Conservation (phyloP, 805 yeast genomes). For the Hanseniaspora vineae region DNA sequence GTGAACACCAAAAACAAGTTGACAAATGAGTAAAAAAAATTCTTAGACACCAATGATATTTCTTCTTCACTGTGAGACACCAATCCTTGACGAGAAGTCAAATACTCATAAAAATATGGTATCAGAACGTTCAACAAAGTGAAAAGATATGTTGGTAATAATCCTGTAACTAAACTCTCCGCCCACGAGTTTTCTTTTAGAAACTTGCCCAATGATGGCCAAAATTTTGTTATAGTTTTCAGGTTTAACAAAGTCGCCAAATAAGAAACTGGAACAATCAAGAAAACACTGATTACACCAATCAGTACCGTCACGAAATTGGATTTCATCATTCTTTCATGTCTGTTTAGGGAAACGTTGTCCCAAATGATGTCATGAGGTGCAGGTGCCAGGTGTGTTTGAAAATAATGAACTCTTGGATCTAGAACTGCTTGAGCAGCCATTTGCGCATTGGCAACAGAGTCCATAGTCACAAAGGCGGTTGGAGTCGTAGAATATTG, state of each 20-base stretch:
- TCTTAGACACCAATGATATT: constrained; percentile 76
- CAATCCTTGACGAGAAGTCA: constrained; percentile 76
- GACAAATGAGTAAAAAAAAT: constrained; percentile 88
- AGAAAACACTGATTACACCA: constrained; percentile 46
- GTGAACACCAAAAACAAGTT: constrained; percentile 90
- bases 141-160: constrained; percentile 83
- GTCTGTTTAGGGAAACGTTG: constrained; percentile 68
- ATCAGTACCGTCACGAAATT: constrained; percentile 27
- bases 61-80: constrained; percentile 91
- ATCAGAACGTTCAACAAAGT: constrained; percentile 70
- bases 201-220: constrained; percentile 70
- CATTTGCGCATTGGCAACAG: constrained; percentile 93
- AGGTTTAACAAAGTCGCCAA: constrained; percentile 71
- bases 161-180: constrained; percentile 68
- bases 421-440: constrained; percentile 91
- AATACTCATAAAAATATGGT: constrained; percentile 77
- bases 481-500: constrained; percentile 77
- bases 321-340: constrained; percentile 49
- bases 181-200: constrained; percentile 58
- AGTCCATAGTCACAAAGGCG: constrained; percentile 89
- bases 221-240: constrained; percentile 62
- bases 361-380: constrained; percentile 94
- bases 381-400: constrained; percentile 83
- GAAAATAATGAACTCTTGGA: constrained; percentile 73
- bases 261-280: constrained; percentile 74